Conservation (phyloP, 768 basidiomycete species). For the Chalciporus sphaerocephalus region DNA sequence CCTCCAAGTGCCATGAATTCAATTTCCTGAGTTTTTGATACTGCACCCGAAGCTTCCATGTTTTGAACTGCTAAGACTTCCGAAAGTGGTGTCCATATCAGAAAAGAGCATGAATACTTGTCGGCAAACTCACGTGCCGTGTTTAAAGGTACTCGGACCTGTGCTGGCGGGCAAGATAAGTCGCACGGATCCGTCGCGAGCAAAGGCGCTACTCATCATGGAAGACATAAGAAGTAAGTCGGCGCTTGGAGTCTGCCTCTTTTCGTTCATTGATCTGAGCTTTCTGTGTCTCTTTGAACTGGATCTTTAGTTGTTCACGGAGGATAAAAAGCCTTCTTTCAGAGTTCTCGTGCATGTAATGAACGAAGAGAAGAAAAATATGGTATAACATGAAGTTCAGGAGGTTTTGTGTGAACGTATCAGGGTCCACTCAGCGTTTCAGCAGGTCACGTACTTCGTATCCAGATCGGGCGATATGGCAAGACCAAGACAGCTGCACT, state of each 20-base stretch:
- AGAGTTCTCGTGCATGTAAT: slow-evolving; percentile 58
- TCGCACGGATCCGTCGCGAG: slow-evolving; percentile 3
- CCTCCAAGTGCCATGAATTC: slow-evolving; percentile 85
- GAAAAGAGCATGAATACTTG: background rate
- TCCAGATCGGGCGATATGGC: slow-evolving; percentile 35
- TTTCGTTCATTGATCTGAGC: slow-evolving; percentile 75
- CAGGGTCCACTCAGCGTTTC: background rate
- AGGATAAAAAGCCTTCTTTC: slow-evolving; percentile 66
- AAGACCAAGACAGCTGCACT: slow-evolving; percentile 36
- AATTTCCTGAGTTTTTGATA: slow-evolving; percentile 73
- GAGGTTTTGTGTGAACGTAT: slow-evolving; percentile 39
- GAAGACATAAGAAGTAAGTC: slow-evolving; percentile 75
- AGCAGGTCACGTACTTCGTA: slow-evolving; percentile 33
- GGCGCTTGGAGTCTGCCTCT: slow-evolving; percentile 75
- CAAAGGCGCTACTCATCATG: slow-evolving; percentile 55
- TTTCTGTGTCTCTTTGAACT: slow-evolving; percentile 62
- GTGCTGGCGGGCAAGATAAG: slow-evolving; percentile 29
- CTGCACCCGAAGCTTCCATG: slow-evolving; percentile 73
- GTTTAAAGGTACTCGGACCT: slow-evolving; percentile 79
- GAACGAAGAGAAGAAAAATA: slow-evolving; percentile 72
- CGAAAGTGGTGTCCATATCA: slow-evolving; percentile 2
- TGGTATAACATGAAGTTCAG: slow-evolving; percentile 78
- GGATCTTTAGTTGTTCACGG: slow-evolving; percentile 71
- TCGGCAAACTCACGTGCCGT: slow-evolving; percentile 50
- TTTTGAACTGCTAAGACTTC: slow-evolving; percentile 84